A percentile compares a stretch with the other conserved stretches of the same genome.
Evolutionary conservation across 305 asterid genomes (phyloP).

Genomic region (Euphrasia arctica): DNA sequence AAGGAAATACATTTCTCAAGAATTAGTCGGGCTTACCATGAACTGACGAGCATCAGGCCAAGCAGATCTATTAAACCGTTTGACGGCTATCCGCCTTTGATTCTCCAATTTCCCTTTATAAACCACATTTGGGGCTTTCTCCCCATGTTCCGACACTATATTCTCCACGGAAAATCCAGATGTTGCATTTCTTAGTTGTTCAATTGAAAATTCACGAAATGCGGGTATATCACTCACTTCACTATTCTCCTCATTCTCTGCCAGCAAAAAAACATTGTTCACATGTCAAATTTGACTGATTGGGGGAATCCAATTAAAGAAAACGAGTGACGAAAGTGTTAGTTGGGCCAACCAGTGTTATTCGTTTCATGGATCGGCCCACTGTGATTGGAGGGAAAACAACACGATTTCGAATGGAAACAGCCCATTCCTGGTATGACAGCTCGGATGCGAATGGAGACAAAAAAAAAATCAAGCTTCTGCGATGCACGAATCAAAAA

Average conservation of each 20-base stretch:
- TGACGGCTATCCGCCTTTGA: constrained; percentile 76
- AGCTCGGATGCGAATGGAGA: constrained; percentile 27
- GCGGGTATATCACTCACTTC: constrained; percentile 76
- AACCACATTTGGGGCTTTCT: constrained; percentile 94
- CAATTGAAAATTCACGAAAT: constrained; percentile 78
- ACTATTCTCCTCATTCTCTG: constrained; percentile 72
- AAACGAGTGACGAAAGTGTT: background rate
- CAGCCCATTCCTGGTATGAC: constrained; percentile 68
- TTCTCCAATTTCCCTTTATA: constrained; percentile 84
- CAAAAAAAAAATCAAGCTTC: constrained; percentile 30
- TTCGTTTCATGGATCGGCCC: constrained; percentile 49
- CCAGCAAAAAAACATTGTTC: constrained; percentile 20
- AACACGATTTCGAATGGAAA: constrained; percentile 56
- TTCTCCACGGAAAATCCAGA: constrained; percentile 83
- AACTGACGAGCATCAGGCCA: constrained; percentile 95
- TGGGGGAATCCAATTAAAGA: background rate
- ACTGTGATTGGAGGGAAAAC: constrained; percentile 50
- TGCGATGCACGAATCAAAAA: constrained; percentile 22
- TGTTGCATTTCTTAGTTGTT: constrained; percentile 81
- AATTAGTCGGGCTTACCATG: constrained; percentile 42
- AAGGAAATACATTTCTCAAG: constrained; percentile 2
- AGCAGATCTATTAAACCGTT: constrained; percentile 83
- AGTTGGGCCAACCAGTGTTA: constrained; percentile 44
- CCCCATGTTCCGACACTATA: constrained; percentile 92
- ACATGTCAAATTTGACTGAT: constrained; percentile 14